Evolutionary conservation across 2,329 filamentous ascomycete genomes (phyloP), one percentile per base, ranked within the genome.

Genomic region (Aspergillus melleus): DNA sequence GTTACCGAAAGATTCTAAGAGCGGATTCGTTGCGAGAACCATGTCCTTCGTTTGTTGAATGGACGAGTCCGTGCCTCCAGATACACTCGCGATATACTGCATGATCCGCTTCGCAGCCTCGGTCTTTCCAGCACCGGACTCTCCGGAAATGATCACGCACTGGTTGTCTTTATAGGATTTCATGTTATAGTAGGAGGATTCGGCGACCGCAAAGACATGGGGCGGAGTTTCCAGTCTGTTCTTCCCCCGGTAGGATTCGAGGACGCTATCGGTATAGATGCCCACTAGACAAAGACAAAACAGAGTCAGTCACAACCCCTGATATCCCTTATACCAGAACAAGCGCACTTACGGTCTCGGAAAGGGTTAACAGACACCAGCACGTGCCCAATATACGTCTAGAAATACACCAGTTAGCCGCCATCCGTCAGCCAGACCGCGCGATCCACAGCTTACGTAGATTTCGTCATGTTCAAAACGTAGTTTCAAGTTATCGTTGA

Each of bases 141-240:
- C 95, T 74, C 95, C 95, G 4, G 95, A 98, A 69, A 99, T 99
- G 77, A 99, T 99, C 68, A 99, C 94, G 80, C 95, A 98, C 77
- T 99, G 95, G 80, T 98, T 98, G 70, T 98, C 95, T 72, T 92
- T 92, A 83, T 99, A 99, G 51, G 93, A 94, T 77, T 98, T 98
- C 95, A 99, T 98, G 82, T 99, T 98, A 82, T 98, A 98, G 82
- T 99, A 99, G 57, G 93, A 79, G 8, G 94, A 90, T 79, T 99
- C 95, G 73, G 95, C 95, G 72, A 99, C 95, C 62, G 92, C 94
- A 76, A 97, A 99, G 68, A 99, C 95, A 78, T 99, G 95, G 9
- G 95, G 95, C 29, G 92, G 90, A 81, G 87, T 84, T 79, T 99
- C 95, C 66, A 99, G 85, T 66, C 95, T 88, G 80, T 99, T 99